Evolutionary conservation across 2,329 filamentous ascomycete species (phyloP).

Genomic region (Fusarium sp.): DNA sequence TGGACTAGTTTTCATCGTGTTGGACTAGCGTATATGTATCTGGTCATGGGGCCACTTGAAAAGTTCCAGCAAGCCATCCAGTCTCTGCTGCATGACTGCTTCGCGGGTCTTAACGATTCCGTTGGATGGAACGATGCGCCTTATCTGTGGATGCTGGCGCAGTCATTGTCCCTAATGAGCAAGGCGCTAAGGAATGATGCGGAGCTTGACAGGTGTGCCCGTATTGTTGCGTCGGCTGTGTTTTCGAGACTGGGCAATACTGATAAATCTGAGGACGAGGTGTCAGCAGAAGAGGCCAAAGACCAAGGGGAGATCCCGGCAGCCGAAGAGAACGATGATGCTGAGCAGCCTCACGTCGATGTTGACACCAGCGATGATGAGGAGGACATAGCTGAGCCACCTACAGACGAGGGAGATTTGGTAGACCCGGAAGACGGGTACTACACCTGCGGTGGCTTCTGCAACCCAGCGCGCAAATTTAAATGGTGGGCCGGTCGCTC

Average conservation of each 20-base stretch:
- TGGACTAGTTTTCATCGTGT: not conserved
- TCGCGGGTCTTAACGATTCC: not conserved
- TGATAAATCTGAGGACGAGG: not conserved
- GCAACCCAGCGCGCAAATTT: not conserved
- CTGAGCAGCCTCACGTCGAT: not conserved
- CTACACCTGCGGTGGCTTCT: not conserved
- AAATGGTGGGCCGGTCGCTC: not conserved
- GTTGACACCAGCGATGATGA: not conserved
- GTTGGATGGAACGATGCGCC: conserved; percentile 4
- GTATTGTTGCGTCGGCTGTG: not conserved
- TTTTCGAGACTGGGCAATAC: not conserved
- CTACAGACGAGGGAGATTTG: not conserved
- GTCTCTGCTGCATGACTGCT: not conserved
- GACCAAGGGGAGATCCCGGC: too few relatives aligned
- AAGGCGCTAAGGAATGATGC: not conserved
- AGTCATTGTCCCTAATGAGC: not conserved
- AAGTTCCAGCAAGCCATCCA: conserved; percentile 2
- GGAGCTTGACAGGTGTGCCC: not conserved
- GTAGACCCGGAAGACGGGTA: not conserved
- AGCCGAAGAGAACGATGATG: too few relatives aligned
- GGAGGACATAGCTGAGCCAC: fast-evolving
- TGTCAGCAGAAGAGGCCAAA: too few relatives aligned
- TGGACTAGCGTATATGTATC: conserved; percentile 4
- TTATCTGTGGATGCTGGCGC: not conserved
- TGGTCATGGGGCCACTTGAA: not conserved